phyloP scores from a whole-genome alignment of 2,329 filamentous ascomycete genomes.

The Pseudocercospora vitis region DNA sequence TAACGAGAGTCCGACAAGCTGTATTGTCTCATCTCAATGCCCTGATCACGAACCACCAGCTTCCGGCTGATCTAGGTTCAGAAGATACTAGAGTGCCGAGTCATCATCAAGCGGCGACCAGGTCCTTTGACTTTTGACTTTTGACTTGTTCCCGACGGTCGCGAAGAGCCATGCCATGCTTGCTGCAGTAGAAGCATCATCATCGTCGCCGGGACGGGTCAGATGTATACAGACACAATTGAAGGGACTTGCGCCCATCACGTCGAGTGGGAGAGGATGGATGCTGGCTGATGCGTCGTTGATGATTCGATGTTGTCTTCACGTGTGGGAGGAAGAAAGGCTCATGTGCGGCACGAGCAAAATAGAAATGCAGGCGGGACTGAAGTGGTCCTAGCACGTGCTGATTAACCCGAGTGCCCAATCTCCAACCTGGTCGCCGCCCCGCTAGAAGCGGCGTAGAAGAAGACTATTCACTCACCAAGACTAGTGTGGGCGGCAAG shows the following conservation, averaged over 20 bases:
- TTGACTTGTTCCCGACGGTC: background rate
- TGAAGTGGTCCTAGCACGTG: background rate
- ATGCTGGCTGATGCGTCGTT: background rate
- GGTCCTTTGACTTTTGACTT: background rate
- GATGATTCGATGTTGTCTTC: background rate
- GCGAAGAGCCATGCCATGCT: no score
- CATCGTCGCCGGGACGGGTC: no score
- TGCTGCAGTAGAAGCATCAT: no score
- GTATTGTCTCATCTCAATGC: background rate
- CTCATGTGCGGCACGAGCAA: background rate
- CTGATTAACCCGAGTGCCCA: background rate
- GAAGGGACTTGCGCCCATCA: no score
- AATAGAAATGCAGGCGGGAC: constrained; percentile 1
- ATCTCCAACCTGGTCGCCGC: background rate
- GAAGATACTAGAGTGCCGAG: background rate
- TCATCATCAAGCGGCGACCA: background rate
- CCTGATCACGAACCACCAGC: background rate
- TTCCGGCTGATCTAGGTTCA: constrained; percentile 1
- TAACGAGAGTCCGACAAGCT: background rate
- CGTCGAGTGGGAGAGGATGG: no score
- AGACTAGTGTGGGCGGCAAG: constrained; percentile 1
- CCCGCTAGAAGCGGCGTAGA: background rate
- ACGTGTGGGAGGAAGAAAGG: background rate
- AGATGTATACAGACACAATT: no score
- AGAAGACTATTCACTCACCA: background rate